Evolutionary conservation across 441 rosid species (phyloP).

Genomic region (Euphorbia schlechtendalii): DNA sequence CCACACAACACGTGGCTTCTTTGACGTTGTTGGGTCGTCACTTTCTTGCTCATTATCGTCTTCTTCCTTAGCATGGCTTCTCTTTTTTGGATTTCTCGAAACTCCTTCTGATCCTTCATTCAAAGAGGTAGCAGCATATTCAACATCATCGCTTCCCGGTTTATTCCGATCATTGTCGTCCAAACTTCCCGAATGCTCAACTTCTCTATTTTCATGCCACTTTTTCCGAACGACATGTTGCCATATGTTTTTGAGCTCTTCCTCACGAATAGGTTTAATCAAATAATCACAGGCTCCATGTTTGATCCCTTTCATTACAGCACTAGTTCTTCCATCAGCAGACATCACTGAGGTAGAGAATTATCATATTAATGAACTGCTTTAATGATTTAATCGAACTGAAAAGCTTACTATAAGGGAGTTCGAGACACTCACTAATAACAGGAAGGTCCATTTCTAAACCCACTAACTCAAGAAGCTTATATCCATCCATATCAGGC

Average conservation of each 20-base stretch:
- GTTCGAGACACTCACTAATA: slow-evolving; percentile 44
- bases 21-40: slow-evolving; percentile 53
- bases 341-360: slow-evolving; percentile 60
- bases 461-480: slow-evolving; percentile 74
- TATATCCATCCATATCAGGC: slow-evolving; percentile 87
- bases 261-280: slow-evolving; percentile 69
- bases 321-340: slow-evolving; percentile 60
- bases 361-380: slow-evolving; percentile 11
- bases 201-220: slow-evolving; percentile 40
- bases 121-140: slow-evolving; percentile 47
- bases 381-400: slow-evolving; percentile 10
- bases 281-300: slow-evolving; percentile 87
- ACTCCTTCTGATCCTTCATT: slow-evolving; percentile 47
- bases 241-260: slow-evolving; percentile 82
- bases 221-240: slow-evolving; percentile 68
- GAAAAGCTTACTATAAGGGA: not conserved
- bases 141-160: slow-evolving; percentile 42
- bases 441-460: slow-evolving; percentile 91
- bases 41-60: slow-evolving; percentile 50
- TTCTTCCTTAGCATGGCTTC: slow-evolving; percentile 44
- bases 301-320: slow-evolving; percentile 68
- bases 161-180: slow-evolving; percentile 44
- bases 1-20: slow-evolving; percentile 84
- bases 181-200: slow-evolving; percentile 39
- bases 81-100: slow-evolving; percentile 49